Conservation (phyloP, 2,329 filamentous ascomycete genomes). For the Chaetothyriales sp. region DNA sequence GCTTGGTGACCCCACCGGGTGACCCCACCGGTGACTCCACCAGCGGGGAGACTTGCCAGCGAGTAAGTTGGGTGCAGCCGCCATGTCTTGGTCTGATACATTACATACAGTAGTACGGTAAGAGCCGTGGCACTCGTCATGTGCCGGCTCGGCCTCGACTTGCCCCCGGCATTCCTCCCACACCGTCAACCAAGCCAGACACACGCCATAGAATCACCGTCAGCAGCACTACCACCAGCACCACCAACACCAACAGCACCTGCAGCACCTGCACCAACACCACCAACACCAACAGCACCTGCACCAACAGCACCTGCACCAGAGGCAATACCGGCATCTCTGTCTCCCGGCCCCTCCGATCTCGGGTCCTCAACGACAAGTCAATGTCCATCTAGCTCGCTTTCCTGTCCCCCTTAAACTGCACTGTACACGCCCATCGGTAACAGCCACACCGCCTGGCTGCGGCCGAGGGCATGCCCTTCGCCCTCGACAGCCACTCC, state of each 20-base stretch:
- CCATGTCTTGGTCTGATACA: neutral
- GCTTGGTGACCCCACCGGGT: too few species aligned
- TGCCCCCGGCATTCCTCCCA: too few species aligned
- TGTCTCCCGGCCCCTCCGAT: neutral
- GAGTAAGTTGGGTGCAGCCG: neutral
- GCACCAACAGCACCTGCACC: neutral
- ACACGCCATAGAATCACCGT: too few species aligned
- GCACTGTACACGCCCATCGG: neutral
- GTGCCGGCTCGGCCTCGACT: too few species aligned
- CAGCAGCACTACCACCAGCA: too few species aligned
- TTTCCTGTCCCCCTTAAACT: neutral
- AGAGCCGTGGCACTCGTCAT: too few species aligned
- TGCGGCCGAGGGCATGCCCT: constrained; percentile 14
- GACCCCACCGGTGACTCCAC: too few species aligned
- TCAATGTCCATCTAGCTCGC: neutral
- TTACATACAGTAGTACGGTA: neutral
- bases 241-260: neutral
- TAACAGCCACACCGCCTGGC: neutral
- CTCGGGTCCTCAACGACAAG: neutral
- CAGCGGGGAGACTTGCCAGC: too few species aligned
- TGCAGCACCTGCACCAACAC: neutral
- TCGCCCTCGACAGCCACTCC: constrained; percentile 8
- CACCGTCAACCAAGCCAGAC: too few species aligned
- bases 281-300: neutral
- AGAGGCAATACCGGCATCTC: neutral